A percentile compares a stretch with the other conserved stretches of the same genome.
Evolutionary conservation across 1,284 basidiomycete genomes (phyloP).

Genomic region (Naganishia albida): DNA sequence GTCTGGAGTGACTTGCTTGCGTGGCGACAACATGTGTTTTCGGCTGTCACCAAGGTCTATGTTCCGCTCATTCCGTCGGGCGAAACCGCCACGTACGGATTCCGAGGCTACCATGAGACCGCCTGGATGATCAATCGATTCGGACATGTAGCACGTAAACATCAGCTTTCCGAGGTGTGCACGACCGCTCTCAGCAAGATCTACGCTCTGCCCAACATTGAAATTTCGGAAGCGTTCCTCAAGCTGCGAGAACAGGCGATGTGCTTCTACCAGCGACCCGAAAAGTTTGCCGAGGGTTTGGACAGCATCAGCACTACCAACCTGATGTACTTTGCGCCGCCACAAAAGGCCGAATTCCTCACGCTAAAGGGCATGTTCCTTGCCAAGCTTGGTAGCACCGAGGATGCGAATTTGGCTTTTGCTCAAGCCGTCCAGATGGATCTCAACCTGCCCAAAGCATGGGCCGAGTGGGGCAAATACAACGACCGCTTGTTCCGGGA

Average conservation of each 20-base stretch:
- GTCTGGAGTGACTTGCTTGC: constrained; percentile 98
- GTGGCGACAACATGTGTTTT: constrained; percentile 88
- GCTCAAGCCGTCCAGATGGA: constrained; percentile 95
- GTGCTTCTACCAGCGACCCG: constrained; percentile 94
- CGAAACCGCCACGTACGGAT: constrained; percentile 75
- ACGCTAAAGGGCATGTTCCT: constrained; percentile 99
- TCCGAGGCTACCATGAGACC: constrained; percentile 98
- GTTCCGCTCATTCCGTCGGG: constrained; percentile 75
- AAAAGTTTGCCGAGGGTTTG: constrained; percentile 87
- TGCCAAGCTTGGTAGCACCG: constrained; percentile 78
- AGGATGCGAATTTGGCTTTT: constrained; percentile 91
- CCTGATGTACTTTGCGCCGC: constrained; percentile 91
- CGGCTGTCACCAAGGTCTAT: constrained; percentile 96
- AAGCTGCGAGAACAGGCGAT: constrained; percentile 99
- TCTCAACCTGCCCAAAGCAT: constrained; percentile 91
- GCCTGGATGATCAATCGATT: constrained; percentile 99
- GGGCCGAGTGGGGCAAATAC: constrained; percentile 98
- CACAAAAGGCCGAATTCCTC: constrained; percentile 98
- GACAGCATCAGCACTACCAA: constrained; percentile 99
- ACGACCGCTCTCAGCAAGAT: constrained; percentile 94
- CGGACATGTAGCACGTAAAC: constrained; percentile 98
- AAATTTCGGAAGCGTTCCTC: constrained; percentile 98
- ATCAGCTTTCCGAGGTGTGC: constrained; percentile 94
- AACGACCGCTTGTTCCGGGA: constrained; percentile 84
- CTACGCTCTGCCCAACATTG: constrained; percentile 98